Base-by-base conservation (phyloP, 2,329 filamentous ascomycete genomes). In the Amesomyces nigricolor region DNA sequence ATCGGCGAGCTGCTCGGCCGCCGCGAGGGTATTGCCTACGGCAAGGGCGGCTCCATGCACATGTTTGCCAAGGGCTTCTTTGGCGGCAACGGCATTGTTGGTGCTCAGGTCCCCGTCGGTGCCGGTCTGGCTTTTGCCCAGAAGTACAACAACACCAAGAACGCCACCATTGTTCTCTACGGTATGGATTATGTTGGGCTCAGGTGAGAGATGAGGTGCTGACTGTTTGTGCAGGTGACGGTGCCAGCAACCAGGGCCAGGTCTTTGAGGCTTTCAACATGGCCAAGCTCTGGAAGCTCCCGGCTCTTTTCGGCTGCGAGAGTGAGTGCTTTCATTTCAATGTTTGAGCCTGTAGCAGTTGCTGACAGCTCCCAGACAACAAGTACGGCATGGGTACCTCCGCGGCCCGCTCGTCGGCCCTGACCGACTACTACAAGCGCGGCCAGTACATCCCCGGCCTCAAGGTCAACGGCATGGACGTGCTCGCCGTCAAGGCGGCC, bases 221-320 rank as follows among this genome's bases (percentile, higher is more conserved):
- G 29, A 56, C 9, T 10, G 9, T 37, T n/a, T 42, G 14, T 54
- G 48, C 40, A 63, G 61, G 94, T 80, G 94, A 99, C 68, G 94
- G 94, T 81, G 94, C 94, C 64, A 89, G 87, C 81, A 99, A 99
- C 82, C 94, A 99, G 81, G 94, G 94, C 63, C 94, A 99, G 78
- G 94, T 99, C 67, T 99, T 99, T 69, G 94, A 99, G 82, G 91
- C 94, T 60, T 99, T 95, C 85, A 99, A 99, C 86, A 99, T 99
- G 94, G 94, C 94, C 62, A 97, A 97, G 83, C 86, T 99, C 64
- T 99, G 94, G 94, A 91, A 94, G 67, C 80, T 99, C 47, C 94
- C 94, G 53, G 84, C 91, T 65, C 87, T 99, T 65, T 99, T 99
- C 71, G 91, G 90, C 66, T 99, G 94, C 75, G 94, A 99, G 81